These are phyloP conservation scores for Myxozyma mucilagina DNA, from an alignment of 805 yeast species.

Conservation along the genomic window DNA sequence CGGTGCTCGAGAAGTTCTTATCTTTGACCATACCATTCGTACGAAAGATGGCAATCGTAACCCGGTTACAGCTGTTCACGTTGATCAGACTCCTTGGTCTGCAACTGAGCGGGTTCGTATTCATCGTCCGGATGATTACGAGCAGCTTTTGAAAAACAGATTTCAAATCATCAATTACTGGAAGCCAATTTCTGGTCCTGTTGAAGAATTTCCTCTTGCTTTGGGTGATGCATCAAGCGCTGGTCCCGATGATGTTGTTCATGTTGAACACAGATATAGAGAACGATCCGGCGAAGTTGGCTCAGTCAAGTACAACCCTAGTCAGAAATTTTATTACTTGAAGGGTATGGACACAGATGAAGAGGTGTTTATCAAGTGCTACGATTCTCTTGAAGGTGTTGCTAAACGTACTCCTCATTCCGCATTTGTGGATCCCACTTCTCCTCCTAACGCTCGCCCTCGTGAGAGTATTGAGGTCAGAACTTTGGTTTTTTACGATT, in stretches of 20 bases:
- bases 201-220: slow-evolving; percentile 33
- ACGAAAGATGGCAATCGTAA: slow-evolving; percentile 28
- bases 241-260: slow-evolving; percentile 25
- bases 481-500: slow-evolving; percentile 32
- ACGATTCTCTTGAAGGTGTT: slow-evolving; percentile 30
- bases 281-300: slow-evolving; percentile 35
- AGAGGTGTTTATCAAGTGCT: slow-evolving; percentile 31
- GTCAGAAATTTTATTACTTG: slow-evolving; percentile 31
- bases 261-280: slow-evolving; percentile 30
- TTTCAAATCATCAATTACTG: slow-evolving; percentile 35
- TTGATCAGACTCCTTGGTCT: slow-evolving; percentile 34
- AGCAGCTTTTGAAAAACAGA: slow-evolving; percentile 27
- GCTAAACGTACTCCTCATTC: slow-evolving; percentile 35
- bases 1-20: slow-evolving; percentile 31
- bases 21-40: slow-evolving; percentile 35
- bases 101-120: slow-evolving; percentile 30
- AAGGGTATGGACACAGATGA: slow-evolving; percentile 31
- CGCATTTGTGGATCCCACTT: slow-evolving; percentile 34
- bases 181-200: slow-evolving; percentile 32
- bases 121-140: slow-evolving; percentile 33
- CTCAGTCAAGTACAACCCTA: slow-evolving; percentile 27
- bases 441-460: slow-evolving; percentile 28
- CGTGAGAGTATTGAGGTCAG: slow-evolving; percentile 35
- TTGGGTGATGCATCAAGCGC: slow-evolving; percentile 31
- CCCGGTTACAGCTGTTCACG: slow-evolving; percentile 33